A percentile compares a stretch with the other conserved stretches of the same genome.
phyloP scores from a whole-genome alignment of 306 rosid species.

The Mucuna pruriens region DNA sequence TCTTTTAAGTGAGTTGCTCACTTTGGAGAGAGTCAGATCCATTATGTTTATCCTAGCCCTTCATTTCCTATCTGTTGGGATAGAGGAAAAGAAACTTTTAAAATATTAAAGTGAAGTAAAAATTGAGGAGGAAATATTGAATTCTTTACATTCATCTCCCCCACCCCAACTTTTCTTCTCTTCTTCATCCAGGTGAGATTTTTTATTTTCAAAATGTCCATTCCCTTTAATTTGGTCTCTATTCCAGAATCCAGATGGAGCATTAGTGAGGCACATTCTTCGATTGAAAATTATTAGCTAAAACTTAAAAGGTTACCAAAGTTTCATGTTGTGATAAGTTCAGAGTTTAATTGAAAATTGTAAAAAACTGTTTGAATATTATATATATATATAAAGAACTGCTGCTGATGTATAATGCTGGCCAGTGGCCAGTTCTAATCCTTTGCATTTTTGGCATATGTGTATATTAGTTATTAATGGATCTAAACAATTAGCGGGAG shows the following conservation, averaged over 20 bases:
- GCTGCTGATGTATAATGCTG: neutral
- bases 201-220: neutral
- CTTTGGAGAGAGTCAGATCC: neutral
- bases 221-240: neutral
- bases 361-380: neutral
- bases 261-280: neutral
- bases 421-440: neutral
- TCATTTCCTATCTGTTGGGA: neutral
- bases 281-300: neutral
- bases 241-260: neutral
- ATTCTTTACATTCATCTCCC: neutral
- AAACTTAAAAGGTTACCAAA: neutral
- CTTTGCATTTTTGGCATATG: neutral
- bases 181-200: neutral
- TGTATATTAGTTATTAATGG: neutral
- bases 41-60: neutral
- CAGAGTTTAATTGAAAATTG: neutral
- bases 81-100: neutral
- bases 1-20: neutral
- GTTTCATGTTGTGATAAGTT: neutral
- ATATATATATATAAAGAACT: neutral
- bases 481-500: neutral
- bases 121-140: neutral
- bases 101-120: neutral
- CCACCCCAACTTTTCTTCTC: neutral